phyloP scores from a whole-genome alignment of 306 rosid species.

The Herpetospermum pedunculosum region DNA sequence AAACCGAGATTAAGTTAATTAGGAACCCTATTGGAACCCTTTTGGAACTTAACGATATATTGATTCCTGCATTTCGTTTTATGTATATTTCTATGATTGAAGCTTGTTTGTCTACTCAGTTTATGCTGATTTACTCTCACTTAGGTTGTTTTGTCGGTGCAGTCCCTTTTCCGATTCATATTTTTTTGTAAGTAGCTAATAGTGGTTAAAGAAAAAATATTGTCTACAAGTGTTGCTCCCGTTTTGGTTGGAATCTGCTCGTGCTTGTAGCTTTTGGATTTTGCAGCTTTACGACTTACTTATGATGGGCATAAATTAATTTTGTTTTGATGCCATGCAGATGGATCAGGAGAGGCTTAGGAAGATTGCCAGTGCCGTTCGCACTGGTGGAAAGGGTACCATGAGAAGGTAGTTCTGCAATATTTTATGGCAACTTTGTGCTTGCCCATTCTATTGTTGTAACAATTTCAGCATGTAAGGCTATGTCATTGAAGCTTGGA shows the following conservation, averaged over 20 bases:
- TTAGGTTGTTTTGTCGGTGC: not conserved
- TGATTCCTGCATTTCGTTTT: not conserved
- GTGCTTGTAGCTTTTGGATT: not conserved
- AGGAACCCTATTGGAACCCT: not conserved
- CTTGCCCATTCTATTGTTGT: not conserved
- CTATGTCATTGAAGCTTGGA: not conserved
- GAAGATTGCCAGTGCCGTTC: constrained; percentile 94
- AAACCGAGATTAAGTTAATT: not conserved
- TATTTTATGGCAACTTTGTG: not conserved
- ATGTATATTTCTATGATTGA: not conserved
- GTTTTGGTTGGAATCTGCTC: not conserved
- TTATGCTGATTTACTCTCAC: not conserved
- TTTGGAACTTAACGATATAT: not conserved
- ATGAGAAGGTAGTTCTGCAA: constrained; percentile 49
- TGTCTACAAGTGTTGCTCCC: not conserved
- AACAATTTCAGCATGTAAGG: not conserved
- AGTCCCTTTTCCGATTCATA: not conserved
- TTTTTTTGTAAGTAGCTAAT: not conserved
- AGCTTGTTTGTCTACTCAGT: not conserved
- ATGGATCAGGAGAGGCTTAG: constrained; percentile 76
- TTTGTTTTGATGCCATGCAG: constrained; percentile 17
- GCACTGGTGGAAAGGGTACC: constrained; percentile 97
- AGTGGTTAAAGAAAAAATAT: not conserved
- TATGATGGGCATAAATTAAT: not conserved
- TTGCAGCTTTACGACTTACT: not conserved